phyloP scores from a whole-genome alignment of 495 filamentous ascomycete species.

The Haplographium delicatum region DNA sequence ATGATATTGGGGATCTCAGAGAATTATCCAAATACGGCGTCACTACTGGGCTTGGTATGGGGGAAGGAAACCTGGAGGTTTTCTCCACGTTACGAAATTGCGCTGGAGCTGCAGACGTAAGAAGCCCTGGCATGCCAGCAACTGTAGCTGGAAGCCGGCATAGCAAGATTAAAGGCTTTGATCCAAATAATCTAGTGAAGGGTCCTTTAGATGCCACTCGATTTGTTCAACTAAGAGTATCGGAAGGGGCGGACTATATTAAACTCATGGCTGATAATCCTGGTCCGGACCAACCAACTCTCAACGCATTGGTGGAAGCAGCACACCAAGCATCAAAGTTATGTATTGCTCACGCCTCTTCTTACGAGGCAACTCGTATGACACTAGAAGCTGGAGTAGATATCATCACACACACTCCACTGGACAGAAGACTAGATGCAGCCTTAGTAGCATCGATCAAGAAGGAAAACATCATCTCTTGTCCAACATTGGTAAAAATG shows the following conservation, averaged over 20 bases:
- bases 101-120: constrained; percentile 2
- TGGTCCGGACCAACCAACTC: constrained; percentile 27
- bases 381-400: constrained; percentile 26
- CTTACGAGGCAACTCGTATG: constrained; percentile 19
- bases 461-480: constrained; percentile 17
- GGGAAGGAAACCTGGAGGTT: not conserved
- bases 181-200: constrained; percentile 15
- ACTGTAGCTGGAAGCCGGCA: constrained; percentile 8
- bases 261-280: constrained; percentile 34
- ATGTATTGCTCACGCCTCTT: constrained; percentile 29
- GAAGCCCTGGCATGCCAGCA: not conserved
- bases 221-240: constrained; percentile 30
- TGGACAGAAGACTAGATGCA: constrained; percentile 26
- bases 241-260: constrained; percentile 35
- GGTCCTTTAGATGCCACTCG: constrained; percentile 26
- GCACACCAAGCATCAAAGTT: constrained; percentile 22
- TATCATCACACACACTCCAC: constrained; percentile 33
- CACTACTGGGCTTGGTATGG: constrained; percentile 22
- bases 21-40: constrained; percentile 12
- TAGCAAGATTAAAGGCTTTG: not conserved
- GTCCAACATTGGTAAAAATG: constrained; percentile 31
- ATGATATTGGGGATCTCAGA: not conserved
- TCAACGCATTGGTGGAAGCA: constrained; percentile 26
- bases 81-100: not conserved
- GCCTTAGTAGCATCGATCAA: constrained; percentile 18